Percentiles rank a stretch among this genome's conserved stretches.
Conservation (phyloP, 108 stramenopile species). For the Skeletonema marinoi region DNA sequence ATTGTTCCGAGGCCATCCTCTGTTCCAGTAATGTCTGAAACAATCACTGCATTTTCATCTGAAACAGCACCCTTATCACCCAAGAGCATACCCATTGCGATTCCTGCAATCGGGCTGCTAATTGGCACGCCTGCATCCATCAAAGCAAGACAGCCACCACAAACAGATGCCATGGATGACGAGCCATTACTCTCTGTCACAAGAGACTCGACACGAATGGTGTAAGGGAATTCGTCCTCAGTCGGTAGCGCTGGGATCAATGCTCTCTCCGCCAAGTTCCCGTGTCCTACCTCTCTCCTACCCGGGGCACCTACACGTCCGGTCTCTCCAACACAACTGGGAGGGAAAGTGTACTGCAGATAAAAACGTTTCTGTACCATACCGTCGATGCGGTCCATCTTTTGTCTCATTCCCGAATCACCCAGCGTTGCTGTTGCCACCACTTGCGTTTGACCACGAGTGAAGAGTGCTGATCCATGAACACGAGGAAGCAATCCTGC, state of each 20-base stretch:
- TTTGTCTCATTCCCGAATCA: slow-evolving; percentile 88
- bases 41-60: slow-evolving; percentile 76
- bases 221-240: slow-evolving; percentile 79
- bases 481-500: slow-evolving; percentile 54
- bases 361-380: slow-evolving; percentile 87
- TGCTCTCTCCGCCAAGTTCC: slow-evolving; percentile 86
- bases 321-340: slow-evolving; percentile 93
- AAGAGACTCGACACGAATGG: slow-evolving; percentile 82
- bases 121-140: slow-evolving; percentile 96
- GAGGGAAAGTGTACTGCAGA: slow-evolving; percentile 95
- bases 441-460: slow-evolving; percentile 93
- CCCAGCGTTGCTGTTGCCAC: slow-evolving; percentile 91
- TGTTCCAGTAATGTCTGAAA: slow-evolving; percentile 85
- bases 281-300: slow-evolving; percentile 89
- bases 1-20: slow-evolving; percentile 89
- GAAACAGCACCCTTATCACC: slow-evolving; percentile 70
- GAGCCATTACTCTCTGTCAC: slow-evolving; percentile 88
- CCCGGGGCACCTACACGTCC: slow-evolving; percentile 89
- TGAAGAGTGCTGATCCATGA: slow-evolving; percentile 95
- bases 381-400: slow-evolving; percentile 88
- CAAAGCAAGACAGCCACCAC: slow-evolving; percentile 89
- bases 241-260: slow-evolving; percentile 66
- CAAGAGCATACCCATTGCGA: slow-evolving; percentile 89
- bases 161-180: slow-evolving; percentile 89
- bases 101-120: slow-evolving; percentile 75